Conservation (phyloP, 148 eudicot species). For the Selenicereus undatus region DNA sequence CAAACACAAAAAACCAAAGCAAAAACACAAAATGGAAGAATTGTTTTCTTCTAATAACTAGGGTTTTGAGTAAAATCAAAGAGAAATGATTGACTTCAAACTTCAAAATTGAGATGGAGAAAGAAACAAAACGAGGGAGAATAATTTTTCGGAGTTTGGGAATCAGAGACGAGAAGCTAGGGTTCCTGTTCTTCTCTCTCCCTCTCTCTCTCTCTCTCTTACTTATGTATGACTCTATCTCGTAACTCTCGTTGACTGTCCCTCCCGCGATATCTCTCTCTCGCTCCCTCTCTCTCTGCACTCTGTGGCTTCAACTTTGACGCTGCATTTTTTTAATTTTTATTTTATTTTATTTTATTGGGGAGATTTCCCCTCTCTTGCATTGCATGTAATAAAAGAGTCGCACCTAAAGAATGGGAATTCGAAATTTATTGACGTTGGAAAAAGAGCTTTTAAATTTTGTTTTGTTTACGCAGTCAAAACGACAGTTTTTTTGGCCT, state of each 20-base stretch:
- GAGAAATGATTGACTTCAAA: neutral
- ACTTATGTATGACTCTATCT: neutral
- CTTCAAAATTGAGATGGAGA: neutral
- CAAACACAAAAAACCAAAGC: neutral
- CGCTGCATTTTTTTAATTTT: neutral
- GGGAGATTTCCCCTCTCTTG: neutral
- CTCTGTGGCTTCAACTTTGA: neutral
- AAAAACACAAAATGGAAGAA: neutral
- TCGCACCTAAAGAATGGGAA: neutral
- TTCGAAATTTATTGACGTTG: neutral
- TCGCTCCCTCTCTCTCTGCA: neutral
- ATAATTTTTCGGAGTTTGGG: conserved; percentile 10
- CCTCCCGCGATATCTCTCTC: neutral
- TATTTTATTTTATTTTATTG: no score
- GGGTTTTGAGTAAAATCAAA: neutral
- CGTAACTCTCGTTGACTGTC: neutral
- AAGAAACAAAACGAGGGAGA: conserved; percentile 3
- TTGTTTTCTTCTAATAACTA: neutral
- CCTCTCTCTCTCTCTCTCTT: neutral
- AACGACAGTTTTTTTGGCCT: neutral
- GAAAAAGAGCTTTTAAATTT: neutral
- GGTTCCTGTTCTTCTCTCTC: neutral
- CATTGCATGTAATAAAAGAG: neutral
- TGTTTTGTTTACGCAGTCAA: neutral
- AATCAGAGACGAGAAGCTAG: conserved; percentile 12